Evolutionary conservation across 176 grass and related monocot species (phyloP).

Genomic region (Oryza coarctata): DNA sequence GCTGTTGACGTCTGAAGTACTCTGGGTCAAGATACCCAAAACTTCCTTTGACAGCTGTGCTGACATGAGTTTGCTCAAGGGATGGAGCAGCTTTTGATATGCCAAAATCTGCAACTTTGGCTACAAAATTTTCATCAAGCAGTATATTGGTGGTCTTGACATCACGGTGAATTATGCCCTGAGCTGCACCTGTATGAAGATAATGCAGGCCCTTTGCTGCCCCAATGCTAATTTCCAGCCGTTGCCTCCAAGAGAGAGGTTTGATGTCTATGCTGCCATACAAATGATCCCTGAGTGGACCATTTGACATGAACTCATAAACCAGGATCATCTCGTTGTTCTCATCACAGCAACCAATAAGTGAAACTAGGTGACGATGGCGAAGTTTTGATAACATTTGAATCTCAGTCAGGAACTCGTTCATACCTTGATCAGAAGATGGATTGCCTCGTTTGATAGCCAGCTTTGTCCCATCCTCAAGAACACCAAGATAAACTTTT

Average conservation of each 20-base stretch:
- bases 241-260: constrained; percentile 79
- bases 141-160: constrained; percentile 98
- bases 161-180: constrained; percentile 98
- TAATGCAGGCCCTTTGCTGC: constrained; percentile 89
- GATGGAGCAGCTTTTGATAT: constrained; percentile 87
- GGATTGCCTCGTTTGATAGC: constrained; percentile 92
- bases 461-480: constrained; percentile 75
- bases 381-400: constrained; percentile 89
- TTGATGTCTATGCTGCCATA: constrained; percentile 59
- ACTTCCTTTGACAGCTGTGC: constrained; percentile 96
- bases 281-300: constrained; percentile 77
- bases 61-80: constrained; percentile 90
- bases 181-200: constrained; percentile 91
- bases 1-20: constrained; percentile 92
- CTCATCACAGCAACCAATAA: constrained; percentile 96
- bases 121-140: constrained; percentile 79
- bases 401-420: constrained; percentile 94
- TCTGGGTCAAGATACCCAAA: constrained; percentile 97
- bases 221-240: constrained; percentile 87
- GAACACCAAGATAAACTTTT: constrained; percentile 84
- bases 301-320: constrained; percentile 95
- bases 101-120: constrained; percentile 92
- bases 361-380: constrained; percentile 88
- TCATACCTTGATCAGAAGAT: constrained; percentile 91
- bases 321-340: constrained; percentile 96